phyloP scores from a whole-genome alignment of 163 green algal genomes.

The Volvox carteri region DNA sequence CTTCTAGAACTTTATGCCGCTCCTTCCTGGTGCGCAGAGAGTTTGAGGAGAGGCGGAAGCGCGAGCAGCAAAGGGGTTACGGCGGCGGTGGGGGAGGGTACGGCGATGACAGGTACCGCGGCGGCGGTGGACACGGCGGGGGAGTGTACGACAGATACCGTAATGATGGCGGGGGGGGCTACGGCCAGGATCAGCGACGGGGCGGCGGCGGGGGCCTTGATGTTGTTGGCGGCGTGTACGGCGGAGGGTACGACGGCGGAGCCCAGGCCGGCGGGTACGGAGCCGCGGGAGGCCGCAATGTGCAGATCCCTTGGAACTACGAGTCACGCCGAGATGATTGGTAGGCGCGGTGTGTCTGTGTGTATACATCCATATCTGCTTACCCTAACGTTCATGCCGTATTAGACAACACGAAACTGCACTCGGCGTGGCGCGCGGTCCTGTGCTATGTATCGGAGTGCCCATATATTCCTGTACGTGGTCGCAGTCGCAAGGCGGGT shows the following conservation, averaged over 20 bases:
- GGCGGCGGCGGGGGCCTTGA: not conserved
- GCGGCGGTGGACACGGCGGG: not conserved
- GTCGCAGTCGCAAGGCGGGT: no score
- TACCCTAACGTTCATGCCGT: no score
- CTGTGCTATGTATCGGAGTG: no score
- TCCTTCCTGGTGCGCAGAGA: constrained; percentile 38
- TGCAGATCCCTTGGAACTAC: constrained; percentile 41
- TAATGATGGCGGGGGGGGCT: not conserved
- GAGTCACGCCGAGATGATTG: not conserved
- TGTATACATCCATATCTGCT: no score
- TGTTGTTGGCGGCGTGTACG: not conserved
- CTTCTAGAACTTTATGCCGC: no score
- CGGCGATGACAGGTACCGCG: not conserved
- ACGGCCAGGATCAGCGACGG: not conserved
- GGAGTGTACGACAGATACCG: not conserved
- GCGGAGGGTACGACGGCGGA: constrained; percentile 6
- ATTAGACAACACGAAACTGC: no score
- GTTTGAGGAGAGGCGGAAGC: constrained; percentile 3
- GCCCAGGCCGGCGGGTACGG: constrained; percentile 18
- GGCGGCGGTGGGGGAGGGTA: not conserved
- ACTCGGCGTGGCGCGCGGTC: no score
- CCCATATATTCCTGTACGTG: no score
- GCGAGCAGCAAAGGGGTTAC: constrained; percentile 8
- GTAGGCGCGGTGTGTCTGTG: not conserved
- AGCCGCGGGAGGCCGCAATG: constrained; percentile 12